Base-by-base conservation (phyloP, 2,329 filamentous ascomycete genomes). In the Tricladium varicosporioides region DNA sequence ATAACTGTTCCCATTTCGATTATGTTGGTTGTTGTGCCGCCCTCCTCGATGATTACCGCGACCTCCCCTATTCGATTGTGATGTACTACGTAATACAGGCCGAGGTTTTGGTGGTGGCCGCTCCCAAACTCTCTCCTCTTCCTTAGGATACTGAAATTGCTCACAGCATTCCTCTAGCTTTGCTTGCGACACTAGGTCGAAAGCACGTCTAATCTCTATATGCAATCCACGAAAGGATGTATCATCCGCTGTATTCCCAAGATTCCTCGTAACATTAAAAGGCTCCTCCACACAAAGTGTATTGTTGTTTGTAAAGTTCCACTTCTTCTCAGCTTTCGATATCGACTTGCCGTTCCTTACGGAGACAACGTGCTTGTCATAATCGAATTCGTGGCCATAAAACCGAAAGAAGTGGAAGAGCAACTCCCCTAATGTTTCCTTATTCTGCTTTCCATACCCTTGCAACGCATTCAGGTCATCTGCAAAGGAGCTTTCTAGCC, bases 161-260 rank as follows among this genome's bases (percentile, higher is more conserved):
- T 95, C 90, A 72, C 92, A 97, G 70, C 88, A 92, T 67, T 91
- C 86, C 4, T 86, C 83, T 46, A 99, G 79, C 65, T 94, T 91
- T 18, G 85, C 89, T 51, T 89, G 82, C 1, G 89, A 85, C 15
- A 97, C 83, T 54, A 91, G 75, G 57, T 92, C 88, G 70, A 96
- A 97, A 0, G 94, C 94, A 63, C 92, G 83, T 60, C 94, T 85
- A 50, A 99, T 78, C 74, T 99, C 94, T 63, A 91, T 74, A 71
- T 99, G 94, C 31, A 99, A 82, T 1, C 94, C 94, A 51, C 89
- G 85, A 74, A 96, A 97, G 0, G 94, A 93, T 45, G 90, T 95
- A 70, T 96, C 92, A 70, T 99, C 94, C 8, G 92, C 94, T 1
- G 94, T 97, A 67, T 99, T 99, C 44, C 92, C 94, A 47, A 99